Conservation (phyloP, 768 basidiomycete genomes). For the Agrocybe chaxingu region DNA sequence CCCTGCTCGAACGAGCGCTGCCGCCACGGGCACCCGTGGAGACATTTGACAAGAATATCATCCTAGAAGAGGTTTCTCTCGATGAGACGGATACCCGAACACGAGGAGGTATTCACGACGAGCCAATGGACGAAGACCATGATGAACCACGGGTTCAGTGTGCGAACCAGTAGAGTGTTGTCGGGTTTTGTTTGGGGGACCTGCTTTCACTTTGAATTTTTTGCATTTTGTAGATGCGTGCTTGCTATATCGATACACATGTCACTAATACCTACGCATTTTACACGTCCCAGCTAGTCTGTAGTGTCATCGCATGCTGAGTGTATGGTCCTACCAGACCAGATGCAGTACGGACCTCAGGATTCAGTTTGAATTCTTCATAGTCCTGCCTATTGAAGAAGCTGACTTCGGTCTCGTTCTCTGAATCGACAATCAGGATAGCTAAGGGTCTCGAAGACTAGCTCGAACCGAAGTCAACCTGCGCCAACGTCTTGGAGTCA, state of each 20-base stretch:
- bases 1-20: conserved; percentile 79
- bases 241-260: conserved; percentile 33
- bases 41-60: conserved; percentile 61
- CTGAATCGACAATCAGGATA: conserved; percentile 35
- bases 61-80: conserved; percentile 82
- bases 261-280: conserved; percentile 32
- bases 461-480: conserved; percentile 73
- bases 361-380: conserved; percentile 77
- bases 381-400: conserved; percentile 83
- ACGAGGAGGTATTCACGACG: conserved; percentile 53
- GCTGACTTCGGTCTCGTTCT: conserved; percentile 95
- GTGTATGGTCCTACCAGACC: background rate
- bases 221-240: conserved; percentile 27
- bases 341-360: conserved; percentile 53
- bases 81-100: conserved; percentile 75
- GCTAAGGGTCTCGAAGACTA: background rate
- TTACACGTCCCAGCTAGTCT: conserved; percentile 48
- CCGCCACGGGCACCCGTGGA: conserved; percentile 70
- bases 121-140: conserved; percentile 91
- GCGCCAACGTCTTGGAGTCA: conserved; percentile 59
- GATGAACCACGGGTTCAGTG: conserved; percentile 96
- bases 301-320: conserved; percentile 11
- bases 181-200: conserved; percentile 12
- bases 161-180: conserved; percentile 67
- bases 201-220: conserved; percentile 13